Conservation (phyloP, 1,284 basidiomycete species). For the Leccinum fallax region DNA sequence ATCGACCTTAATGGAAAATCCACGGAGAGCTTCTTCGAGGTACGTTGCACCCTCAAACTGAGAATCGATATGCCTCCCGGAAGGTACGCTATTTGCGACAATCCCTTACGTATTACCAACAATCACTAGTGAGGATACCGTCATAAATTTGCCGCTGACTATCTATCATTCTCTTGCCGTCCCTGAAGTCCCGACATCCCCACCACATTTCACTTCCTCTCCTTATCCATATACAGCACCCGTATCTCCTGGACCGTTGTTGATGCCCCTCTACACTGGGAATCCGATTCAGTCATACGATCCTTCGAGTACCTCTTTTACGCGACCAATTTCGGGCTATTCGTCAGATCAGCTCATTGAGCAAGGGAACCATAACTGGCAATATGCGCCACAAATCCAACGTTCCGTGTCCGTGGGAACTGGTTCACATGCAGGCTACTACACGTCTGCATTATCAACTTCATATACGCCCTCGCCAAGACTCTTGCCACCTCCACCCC, state of each 20-base stretch:
- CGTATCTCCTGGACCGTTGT: slow-evolving; percentile 11
- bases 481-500: slow-evolving; percentile 18
- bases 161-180: slow-evolving; percentile 62
- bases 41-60: slow-evolving; percentile 37
- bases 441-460: slow-evolving; percentile 14
- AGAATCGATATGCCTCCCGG: slow-evolving; percentile 32
- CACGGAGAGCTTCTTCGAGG: slow-evolving; percentile 63
- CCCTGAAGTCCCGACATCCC: slow-evolving; percentile 41
- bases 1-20: slow-evolving; percentile 39
- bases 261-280: slow-evolving; percentile 14
- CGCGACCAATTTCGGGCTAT: slow-evolving; percentile 5
- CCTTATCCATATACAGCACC: slow-evolving; percentile 26
- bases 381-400: slow-evolving; percentile 17
- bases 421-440: slow-evolving; percentile 16
- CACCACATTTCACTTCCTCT: slow-evolving; percentile 15
- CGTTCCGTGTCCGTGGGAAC: slow-evolving; percentile 23
- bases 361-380: slow-evolving; percentile 21
- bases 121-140: slow-evolving; percentile 62
- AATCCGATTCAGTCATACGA: slow-evolving; percentile 13
- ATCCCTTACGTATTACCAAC: slow-evolving; percentile 15
- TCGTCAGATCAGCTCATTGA: slow-evolving; percentile 11
- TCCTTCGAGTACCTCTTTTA: slow-evolving; percentile 7
- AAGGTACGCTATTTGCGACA: slow-evolving; percentile 26
- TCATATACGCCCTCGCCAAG: slow-evolving; percentile 21
- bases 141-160: slow-evolving; percentile 62